A percentile compares a stretch with the other conserved stretches of the same genome.
These are phyloP conservation scores for Epichloe scottii DNA, from an alignment of 2,329 filamentous ascomycete genomes.

Conservation along the genomic window DNA sequence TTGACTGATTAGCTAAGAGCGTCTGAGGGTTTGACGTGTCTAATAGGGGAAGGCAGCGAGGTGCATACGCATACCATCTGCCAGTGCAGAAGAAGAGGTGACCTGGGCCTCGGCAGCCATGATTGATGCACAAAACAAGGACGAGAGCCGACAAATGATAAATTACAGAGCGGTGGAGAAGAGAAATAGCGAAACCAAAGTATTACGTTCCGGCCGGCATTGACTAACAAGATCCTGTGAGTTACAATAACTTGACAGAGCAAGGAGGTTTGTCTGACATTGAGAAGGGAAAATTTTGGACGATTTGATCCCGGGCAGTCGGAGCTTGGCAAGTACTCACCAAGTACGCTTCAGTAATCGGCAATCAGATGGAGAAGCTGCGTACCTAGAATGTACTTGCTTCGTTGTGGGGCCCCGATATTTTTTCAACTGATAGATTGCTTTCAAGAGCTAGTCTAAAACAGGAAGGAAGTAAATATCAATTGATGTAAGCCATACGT, in stretches of 20 bases:
- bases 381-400: slow-evolving; percentile 1
- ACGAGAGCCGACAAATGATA: slow-evolving; percentile 7
- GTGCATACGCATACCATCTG: slow-evolving; percentile 9
- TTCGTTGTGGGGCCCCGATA: slow-evolving; percentile 2
- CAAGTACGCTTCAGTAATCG: slow-evolving; percentile 1
- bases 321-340: slow-evolving; percentile 5
- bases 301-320: slow-evolving; percentile 15
- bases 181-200: slow-evolving; percentile 11
- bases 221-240: slow-evolving; percentile 11
- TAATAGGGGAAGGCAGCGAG: not conserved
- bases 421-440: not conserved
- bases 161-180: slow-evolving; percentile 10
- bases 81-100: slow-evolving; percentile 14
- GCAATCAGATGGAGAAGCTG: not conserved
- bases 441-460: slow-evolving; percentile 12
- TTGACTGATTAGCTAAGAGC: not conserved
- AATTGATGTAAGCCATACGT: not conserved
- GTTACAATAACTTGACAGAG: not conserved
- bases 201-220: slow-evolving; percentile 16
- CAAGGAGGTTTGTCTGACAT: not conserved
- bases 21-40: not conserved
- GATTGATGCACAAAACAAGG: slow-evolving; percentile 9
- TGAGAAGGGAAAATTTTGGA: slow-evolving; percentile 15
- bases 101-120: slow-evolving; percentile 21
- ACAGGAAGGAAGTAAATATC: slow-evolving; percentile 20